These are phyloP conservation scores for Penicillium sp. DNA, from an alignment of 2,329 filamentous ascomycete species.

Conservation along the genomic window DNA sequence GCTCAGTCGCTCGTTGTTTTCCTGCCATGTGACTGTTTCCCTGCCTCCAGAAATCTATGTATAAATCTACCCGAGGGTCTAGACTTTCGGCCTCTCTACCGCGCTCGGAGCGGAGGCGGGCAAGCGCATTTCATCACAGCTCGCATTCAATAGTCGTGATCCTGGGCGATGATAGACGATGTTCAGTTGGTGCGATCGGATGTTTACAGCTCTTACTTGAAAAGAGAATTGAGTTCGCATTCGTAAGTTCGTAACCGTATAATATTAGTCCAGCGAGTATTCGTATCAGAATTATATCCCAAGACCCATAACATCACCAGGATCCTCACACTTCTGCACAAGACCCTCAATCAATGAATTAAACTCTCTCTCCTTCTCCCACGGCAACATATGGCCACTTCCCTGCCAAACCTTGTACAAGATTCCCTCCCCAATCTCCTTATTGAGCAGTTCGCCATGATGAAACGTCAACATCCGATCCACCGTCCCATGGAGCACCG, in stretches of 20 bases:
- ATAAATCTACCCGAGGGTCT: no score
- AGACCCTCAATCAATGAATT: constrained; percentile 67
- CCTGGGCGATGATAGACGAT: no score
- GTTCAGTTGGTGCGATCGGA: no score
- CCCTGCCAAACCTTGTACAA: constrained; percentile 66
- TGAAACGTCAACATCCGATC: constrained; percentile 79
- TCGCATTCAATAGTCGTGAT: no score
- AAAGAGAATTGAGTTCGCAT: no score
- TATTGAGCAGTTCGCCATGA: constrained; percentile 72
- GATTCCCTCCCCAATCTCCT: constrained; percentile 65
- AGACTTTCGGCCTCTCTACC: no score
- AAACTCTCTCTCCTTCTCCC: constrained; percentile 74
- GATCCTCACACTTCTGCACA: constrained; percentile 42
- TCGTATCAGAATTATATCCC: neutral
- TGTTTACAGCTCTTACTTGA: no score
- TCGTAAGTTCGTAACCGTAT: neutral
- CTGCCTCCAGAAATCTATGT: neutral
- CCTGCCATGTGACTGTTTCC: neutral
- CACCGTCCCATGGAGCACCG: constrained; percentile 74
- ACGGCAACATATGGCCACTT: constrained; percentile 74
- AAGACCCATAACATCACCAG: neutral
- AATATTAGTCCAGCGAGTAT: no score
- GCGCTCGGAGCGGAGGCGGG: no score
- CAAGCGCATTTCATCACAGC: no score
- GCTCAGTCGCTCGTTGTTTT: no score